Conservation (phyloP, 208 protist species). For the Leishmania turanica region DNA sequence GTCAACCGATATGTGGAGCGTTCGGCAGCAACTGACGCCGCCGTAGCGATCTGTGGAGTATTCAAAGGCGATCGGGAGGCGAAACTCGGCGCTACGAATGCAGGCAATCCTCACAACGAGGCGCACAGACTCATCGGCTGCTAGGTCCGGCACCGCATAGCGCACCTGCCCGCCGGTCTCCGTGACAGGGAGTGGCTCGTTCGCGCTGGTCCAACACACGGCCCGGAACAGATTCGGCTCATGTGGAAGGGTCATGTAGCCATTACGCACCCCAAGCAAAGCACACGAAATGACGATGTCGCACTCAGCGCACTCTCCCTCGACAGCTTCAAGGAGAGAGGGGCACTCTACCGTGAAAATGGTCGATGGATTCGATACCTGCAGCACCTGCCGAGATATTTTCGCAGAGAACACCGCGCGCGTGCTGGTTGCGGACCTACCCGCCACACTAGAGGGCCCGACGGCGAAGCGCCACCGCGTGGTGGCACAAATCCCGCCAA, state of each 20-base stretch:
- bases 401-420: slow-evolving; percentile 6
- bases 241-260: slow-evolving; percentile 40
- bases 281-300: slow-evolving; percentile 41
- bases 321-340: slow-evolving; percentile 41
- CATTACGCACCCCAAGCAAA: slow-evolving; percentile 18
- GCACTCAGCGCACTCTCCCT: slow-evolving; percentile 53
- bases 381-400: slow-evolving; percentile 19
- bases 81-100: slow-evolving; percentile 38
- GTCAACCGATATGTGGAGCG: slow-evolving; percentile 33
- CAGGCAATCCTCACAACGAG: slow-evolving; percentile 32
- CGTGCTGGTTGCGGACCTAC: slow-evolving; percentile 17
- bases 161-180: slow-evolving; percentile 11
- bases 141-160: slow-evolving; percentile 24
- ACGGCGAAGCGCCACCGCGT: slow-evolving; percentile 25
- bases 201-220: slow-evolving; percentile 21
- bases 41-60: slow-evolving; percentile 34
- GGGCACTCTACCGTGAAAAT: slow-evolving; percentile 43
- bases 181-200: slow-evolving; percentile 5
- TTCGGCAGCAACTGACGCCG: slow-evolving; percentile 21
- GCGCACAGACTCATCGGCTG: slow-evolving; percentile 12
- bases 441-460: neutral
- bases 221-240: slow-evolving; percentile 28
- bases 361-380: slow-evolving; percentile 34
- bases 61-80: slow-evolving; percentile 34
- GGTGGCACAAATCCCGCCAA: slow-evolving; percentile 25